phyloP scores from a whole-genome alignment of 495 filamentous ascomycete species.

The Aspergillus cavernicola region DNA sequence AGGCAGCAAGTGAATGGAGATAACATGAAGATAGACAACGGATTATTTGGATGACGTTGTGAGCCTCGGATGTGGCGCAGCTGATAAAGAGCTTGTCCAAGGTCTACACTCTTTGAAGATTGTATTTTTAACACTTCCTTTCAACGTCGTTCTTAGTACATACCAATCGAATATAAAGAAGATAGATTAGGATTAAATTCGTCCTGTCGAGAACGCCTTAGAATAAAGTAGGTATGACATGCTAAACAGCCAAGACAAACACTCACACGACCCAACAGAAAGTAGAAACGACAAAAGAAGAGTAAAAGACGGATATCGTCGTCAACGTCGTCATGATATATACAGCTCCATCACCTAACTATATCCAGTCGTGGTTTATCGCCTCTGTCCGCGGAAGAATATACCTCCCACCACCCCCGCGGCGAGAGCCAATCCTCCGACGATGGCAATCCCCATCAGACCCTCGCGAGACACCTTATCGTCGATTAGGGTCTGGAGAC shows the following conservation, averaged over 20 bases:
- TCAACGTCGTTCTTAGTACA: too few species aligned
- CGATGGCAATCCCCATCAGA: slow-evolving; percentile 90
- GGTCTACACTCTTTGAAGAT: neutral
- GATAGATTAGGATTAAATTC: slow-evolving; percentile 1
- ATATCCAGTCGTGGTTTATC: slow-evolving; percentile 19
- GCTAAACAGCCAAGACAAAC: slow-evolving; percentile 8
- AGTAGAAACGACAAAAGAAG: neutral
- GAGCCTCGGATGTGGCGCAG: slow-evolving; percentile 12
- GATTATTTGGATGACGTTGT: slow-evolving; percentile 8
- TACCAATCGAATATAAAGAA: neutral
- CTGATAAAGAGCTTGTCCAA: neutral
- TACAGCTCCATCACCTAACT: slow-evolving; percentile 31
- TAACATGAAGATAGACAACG: neutral
- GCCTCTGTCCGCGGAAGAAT: slow-evolving; percentile 65
- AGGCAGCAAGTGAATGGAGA: neutral
- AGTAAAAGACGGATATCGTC: slow-evolving; percentile 10
- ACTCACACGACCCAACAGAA: neutral
- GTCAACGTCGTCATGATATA: slow-evolving; percentile 18
- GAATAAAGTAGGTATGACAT: neutral
- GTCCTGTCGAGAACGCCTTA: slow-evolving; percentile 6
- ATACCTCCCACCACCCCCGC: slow-evolving; percentile 90
- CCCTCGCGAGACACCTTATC: slow-evolving; percentile 96
- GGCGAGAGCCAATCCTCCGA: slow-evolving; percentile 87
- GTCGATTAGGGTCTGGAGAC: slow-evolving; percentile 81
- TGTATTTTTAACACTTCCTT: too few species aligned